Conservation (phyloP, 805 yeast species). For the Hanseniaspora guilliermondii region DNA sequence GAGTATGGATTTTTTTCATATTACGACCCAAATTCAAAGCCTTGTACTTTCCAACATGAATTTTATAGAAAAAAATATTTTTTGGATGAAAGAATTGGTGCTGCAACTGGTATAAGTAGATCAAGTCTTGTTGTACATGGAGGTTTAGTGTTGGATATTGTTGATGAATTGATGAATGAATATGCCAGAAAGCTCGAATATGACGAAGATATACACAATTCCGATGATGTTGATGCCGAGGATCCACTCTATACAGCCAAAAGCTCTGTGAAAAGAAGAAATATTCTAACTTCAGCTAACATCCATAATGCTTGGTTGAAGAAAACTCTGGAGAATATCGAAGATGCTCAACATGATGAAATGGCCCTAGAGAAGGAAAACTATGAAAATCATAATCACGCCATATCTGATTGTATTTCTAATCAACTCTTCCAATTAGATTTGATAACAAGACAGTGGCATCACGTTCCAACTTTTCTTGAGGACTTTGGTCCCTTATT, state of each 20-base stretch:
- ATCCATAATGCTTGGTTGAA: constrained; percentile 13
- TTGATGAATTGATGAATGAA: constrained; percentile 29
- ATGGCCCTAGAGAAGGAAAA: not conserved
- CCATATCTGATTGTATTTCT: constrained; percentile 35
- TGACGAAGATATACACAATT: constrained; percentile 17
- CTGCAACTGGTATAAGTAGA: constrained; percentile 44
- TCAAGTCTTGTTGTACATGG: constrained; percentile 55
- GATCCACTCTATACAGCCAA: not conserved
- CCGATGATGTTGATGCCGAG: constrained; percentile 19
- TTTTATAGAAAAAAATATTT: constrained; percentile 35
- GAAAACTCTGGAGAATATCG: not conserved
- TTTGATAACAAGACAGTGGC: constrained; percentile 50
- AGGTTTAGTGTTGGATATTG: constrained; percentile 40
- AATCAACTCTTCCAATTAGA: constrained; percentile 52
- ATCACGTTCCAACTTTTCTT: constrained; percentile 27
- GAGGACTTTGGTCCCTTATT: constrained; percentile 29
- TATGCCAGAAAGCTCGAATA: not conserved
- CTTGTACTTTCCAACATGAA: constrained; percentile 8
- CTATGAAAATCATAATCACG: constrained; percentile 8
- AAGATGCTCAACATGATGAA: not conserved
- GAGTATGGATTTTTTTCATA: constrained; percentile 14
- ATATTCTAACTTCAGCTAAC: constrained; percentile 9
- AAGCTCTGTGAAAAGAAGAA: not conserved
- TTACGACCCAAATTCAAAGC: constrained; percentile 8
- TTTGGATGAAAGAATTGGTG: constrained; percentile 55